Evolutionary conservation across 108 stramenopile species (phyloP).

Genomic region (Nannochloropsis gaditana): DNA sequence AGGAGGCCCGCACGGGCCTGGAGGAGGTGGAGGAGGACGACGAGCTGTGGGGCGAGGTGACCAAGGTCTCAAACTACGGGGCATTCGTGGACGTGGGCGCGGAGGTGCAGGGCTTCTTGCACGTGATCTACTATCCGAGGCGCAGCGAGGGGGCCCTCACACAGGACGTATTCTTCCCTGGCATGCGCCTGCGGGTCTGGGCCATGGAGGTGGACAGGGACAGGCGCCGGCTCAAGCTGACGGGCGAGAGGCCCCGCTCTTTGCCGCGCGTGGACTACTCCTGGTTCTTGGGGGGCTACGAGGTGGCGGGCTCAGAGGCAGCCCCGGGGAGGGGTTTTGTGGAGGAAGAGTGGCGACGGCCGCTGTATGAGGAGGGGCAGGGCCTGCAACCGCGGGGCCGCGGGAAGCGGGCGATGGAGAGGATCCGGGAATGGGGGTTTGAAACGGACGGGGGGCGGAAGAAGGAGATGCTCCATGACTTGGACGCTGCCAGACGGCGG

Average conservation of each 20-base stretch:
- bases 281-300: conserved; percentile 15
- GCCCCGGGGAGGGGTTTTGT: neutral
- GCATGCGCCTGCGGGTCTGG: conserved; percentile 36
- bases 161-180: neutral
- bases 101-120: conserved; percentile 77
- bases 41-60: conserved; percentile 80
- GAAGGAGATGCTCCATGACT: neutral
- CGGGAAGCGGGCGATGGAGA: neutral
- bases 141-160: conserved; percentile 24
- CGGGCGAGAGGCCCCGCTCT: conserved; percentile 29
- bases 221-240: conserved; percentile 35
- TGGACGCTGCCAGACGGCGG: neutral
- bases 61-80: conserved; percentile 77
- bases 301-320: neutral
- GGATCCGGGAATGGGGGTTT: neutral
- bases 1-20: conserved; percentile 63
- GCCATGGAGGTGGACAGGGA: conserved; percentile 34
- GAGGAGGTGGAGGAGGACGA: conserved; percentile 71
- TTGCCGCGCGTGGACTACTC: conserved; percentile 26
- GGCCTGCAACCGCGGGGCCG: neutral
- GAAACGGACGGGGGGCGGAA: neutral
- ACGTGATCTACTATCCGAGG: conserved; percentile 82
- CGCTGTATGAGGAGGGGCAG: neutral
- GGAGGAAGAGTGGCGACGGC: neutral
- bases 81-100: conserved; percentile 81